Base-by-base conservation (phyloP, 169 alveolate genomes). In the Plasmodium knowlesi region DNA sequence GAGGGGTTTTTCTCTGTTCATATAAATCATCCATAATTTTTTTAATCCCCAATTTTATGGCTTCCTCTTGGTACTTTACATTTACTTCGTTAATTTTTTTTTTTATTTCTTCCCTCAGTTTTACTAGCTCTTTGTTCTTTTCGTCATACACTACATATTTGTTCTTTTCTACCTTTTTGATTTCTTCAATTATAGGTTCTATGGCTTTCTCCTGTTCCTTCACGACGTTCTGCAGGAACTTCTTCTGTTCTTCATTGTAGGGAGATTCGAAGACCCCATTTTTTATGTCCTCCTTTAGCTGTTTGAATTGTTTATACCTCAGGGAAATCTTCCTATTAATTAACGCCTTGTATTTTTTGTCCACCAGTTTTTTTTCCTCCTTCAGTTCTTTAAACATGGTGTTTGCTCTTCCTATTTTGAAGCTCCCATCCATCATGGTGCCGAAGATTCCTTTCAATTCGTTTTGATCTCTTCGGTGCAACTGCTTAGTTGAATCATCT, bases 161-260 rank as follows among this genome's bases (percentile, higher is more conserved):
- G 90, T 96, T 95, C 19, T 91, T 82, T 72, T 83, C 93, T 16
- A 96, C 92, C 46, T 71, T 82, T 78, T 93, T 95, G 22, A 95
- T 73, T 89, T 96, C 97, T 72, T 96, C 82, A 30, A 37, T 71
- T 85, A 91, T 50, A 83, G 95, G 78, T 76, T 94, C 76, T 94
- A 79, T 50, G 72, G 93, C 94, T 95, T 95, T 86, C 53, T 92
- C 93, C 70, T 81, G 90, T 92, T 86, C 84, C 79, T 95, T 95
- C n/a, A 82, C 16, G 22, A 95, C 67, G 5, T 93, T 83, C 25
- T 73, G 82, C 92, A 96, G 94, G 19, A 93, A 82, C 5, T 88
- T 83, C 83, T 82, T 93, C 73, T 96, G 97, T 81, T 95, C 97
- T 19, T 90, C 95, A 70, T 93, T 95, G 80, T 93, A 96, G 10